Base-by-base conservation (phyloP, 2,329 filamentous ascomycete species). In the Scedosporium aurantiacum region DNA sequence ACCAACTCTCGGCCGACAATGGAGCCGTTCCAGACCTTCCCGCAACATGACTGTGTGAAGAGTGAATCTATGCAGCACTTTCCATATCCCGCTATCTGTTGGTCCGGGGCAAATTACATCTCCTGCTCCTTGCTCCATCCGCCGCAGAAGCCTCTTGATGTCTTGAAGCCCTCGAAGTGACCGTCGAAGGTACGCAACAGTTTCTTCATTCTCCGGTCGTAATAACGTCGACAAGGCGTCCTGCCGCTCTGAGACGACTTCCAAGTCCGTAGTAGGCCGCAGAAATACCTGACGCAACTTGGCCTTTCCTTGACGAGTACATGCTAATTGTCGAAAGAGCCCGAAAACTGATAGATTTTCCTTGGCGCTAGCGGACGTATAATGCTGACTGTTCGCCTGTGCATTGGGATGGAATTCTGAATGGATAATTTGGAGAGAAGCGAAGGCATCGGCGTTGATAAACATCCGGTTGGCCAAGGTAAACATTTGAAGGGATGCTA, bases 341-440 rank as follows among this genome's bases (percentile, higher is more conserved):
- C 90, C 92, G 70, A 89, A 96, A 0, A 96, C 75, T 0, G 90
- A 97, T 1, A 94, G 78, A 16, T 85, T 88, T 74, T 96, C 91
- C 71, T 93, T 96, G 0, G 82, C 81, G 21, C 82, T 86, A 1
- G 81, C 32, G 10, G 61, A 47, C 5, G 21, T 50, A 16, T 14
- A 21, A 16, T 55, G 8, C 47, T 58, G 41, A 16, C 16, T 21
- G 37, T 61, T 61, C 12, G 59, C 89, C 64, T 93, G 88, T 57
- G 83, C 86, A 68, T 91, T 91, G 4, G 90, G 92, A 71, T 96
- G 91, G 10, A 83, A 83, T 70, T 97, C 92, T 1, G 88, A 85
- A 61, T 88, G 87, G 27, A 96, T 79, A 28, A 99, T 90, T 67
- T 97, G 93, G 7, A 99, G 80, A 1, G 91, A 91, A 14, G 84